phyloP scores from a whole-genome alignment of 768 basidiomycete species.

The Leccinum imitatum region DNA sequence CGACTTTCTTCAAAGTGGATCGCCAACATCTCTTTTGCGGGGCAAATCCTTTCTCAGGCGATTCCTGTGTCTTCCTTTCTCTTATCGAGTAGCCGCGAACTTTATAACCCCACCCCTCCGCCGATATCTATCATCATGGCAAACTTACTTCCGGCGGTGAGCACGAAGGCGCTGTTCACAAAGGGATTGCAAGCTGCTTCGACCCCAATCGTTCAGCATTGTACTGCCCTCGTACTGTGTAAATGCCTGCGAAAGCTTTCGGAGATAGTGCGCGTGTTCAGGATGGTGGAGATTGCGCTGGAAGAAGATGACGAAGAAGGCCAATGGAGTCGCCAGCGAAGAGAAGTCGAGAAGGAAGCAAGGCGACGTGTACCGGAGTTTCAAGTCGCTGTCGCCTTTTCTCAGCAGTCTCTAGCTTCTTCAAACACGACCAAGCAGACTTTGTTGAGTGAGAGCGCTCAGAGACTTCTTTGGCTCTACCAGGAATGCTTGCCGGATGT shows the following conservation, averaged over 20 bases:
- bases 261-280: slow-evolving; percentile 49
- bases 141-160: slow-evolving; percentile 68
- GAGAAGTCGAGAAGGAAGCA: slow-evolving; percentile 74
- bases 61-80: slow-evolving; percentile 66
- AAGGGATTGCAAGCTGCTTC: slow-evolving; percentile 76
- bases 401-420: slow-evolving; percentile 48
- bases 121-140: slow-evolving; percentile 68
- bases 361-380: slow-evolving; percentile 82
- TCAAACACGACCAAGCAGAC: slow-evolving; percentile 45
- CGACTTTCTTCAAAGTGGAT: slow-evolving; percentile 91
- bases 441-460: slow-evolving; percentile 75
- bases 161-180: slow-evolving; percentile 71
- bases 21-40: slow-evolving; percentile 82
- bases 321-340: slow-evolving; percentile 65
- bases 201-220: slow-evolving; percentile 75
- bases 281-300: slow-evolving; percentile 49
- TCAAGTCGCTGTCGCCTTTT: slow-evolving; percentile 80
- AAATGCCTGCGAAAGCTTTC: slow-evolving; percentile 75
- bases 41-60: slow-evolving; percentile 72
- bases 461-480: slow-evolving; percentile 83
- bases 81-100: slow-evolving; percentile 40
- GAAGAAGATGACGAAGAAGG: slow-evolving; percentile 64
- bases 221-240: slow-evolving; percentile 73
- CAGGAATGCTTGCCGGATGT: slow-evolving; percentile 72
- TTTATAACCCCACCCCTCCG: slow-evolving; percentile 74